These are phyloP conservation scores for Colletotrichum tabaci DNA, from an alignment of 2,329 filamentous ascomycete species.

Conservation along the genomic window DNA sequence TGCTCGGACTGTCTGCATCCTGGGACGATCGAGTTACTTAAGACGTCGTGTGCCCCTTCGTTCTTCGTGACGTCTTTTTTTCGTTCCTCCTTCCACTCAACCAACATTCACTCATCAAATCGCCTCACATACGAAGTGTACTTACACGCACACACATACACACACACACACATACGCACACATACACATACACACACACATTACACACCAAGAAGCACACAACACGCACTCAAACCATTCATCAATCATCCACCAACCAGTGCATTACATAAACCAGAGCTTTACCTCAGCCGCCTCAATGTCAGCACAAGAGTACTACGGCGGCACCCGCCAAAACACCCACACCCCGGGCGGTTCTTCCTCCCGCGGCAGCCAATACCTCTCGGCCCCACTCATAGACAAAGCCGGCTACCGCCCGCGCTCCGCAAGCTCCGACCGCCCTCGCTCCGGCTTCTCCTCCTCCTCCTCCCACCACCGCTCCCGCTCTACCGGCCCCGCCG, in stretches of 20 bases:
- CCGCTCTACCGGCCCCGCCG: constrained; percentile 32
- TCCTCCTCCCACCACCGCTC: constrained; percentile 31
- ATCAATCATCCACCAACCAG: constrained; percentile 9
- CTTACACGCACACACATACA: no score
- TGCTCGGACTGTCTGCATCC: constrained; percentile 10
- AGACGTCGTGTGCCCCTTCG: neutral
- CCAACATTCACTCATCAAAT: neutral
- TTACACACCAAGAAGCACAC: neutral
- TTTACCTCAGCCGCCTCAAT: constrained; percentile 25
- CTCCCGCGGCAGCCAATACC: constrained; percentile 8
- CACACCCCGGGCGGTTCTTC: constrained; percentile 32
- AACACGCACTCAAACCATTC: neutral
- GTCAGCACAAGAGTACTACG: constrained; percentile 48
- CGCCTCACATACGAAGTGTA: no score
- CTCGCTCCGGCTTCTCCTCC: constrained; percentile 28
- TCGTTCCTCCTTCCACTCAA: neutral
- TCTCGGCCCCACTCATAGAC: constrained; percentile 20
- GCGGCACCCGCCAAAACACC: constrained; percentile 37
- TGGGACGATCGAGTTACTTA: constrained; percentile 24
- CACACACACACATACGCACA: no score
- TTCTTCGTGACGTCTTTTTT: fast-evolving
- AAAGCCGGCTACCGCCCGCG: constrained; percentile 29
- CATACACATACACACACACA: neutral
- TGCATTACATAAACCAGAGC: neutral
- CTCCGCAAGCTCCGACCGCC: constrained; percentile 31